Conservation (phyloP, 768 basidiomycete genomes). For the Imleria badia region DNA sequence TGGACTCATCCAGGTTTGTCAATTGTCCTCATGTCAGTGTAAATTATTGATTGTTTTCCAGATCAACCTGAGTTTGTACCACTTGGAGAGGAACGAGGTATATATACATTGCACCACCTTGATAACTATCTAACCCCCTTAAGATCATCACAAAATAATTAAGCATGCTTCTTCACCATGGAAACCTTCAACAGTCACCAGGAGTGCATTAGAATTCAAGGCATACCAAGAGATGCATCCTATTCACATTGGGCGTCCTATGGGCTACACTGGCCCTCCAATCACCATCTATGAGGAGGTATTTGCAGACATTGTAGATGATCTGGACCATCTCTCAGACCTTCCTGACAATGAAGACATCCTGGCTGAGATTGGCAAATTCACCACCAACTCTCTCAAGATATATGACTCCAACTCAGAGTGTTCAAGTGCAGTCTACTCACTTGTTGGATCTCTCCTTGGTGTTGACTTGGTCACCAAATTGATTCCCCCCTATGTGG, state of each 20-base stretch:
- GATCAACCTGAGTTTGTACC: neutral
- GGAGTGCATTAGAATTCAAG: neutral
- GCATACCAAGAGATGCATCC: neutral
- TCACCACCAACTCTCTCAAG: neutral
- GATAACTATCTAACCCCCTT: neutral
- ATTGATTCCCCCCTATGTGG: too few relatives aligned
- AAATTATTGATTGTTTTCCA: neutral
- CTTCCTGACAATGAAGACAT: neutral
- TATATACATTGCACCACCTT: neutral
- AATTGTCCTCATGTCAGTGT: neutral
- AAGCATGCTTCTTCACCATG: neutral
- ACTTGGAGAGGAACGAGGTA: neutral
- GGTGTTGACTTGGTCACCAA: neutral
- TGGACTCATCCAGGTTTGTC: neutral
- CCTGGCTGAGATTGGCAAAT: neutral
- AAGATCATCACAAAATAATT: neutral
- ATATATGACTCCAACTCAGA: neutral
- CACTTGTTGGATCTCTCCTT: neutral
- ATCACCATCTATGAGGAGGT: neutral
- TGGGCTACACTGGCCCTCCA: neutral
- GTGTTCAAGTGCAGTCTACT: too few relatives aligned
- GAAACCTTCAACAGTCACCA: neutral
- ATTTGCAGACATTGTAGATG: neutral
- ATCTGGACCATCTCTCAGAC: neutral
- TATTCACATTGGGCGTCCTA: neutral